Base-by-base conservation (phyloP, 345 rosid species). In the Populus davidiana region DNA sequence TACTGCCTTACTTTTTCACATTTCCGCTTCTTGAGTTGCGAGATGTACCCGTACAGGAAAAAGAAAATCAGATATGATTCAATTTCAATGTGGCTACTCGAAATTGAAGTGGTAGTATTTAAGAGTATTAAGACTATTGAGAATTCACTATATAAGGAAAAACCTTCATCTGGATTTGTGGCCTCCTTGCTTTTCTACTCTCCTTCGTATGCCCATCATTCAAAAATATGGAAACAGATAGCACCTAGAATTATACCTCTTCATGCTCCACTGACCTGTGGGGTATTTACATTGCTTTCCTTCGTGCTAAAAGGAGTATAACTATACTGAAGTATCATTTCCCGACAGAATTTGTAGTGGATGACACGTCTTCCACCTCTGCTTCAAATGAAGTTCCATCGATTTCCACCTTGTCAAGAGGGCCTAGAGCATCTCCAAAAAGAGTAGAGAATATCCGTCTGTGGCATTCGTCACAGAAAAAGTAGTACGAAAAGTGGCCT, bases 401-500 rank as follows among this genome's bases (percentile, higher is more conserved):
- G 71, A 13, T 82, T 72, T 81, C 83, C 23, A 17, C 43, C 79
- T 76, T 38, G 65, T 86, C 85, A 33, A 90, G 61, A 35, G 91
- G 89, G 3, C 92, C 99, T 69, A 79, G 83, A 14, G 98, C 90
- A 35, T 82, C 82, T 82, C 93, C 96, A 54, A 91, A 93, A 47
- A 95, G 86, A 35, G 91, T 68, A 14, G 91, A 90, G 83, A 95
- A 84, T 41, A 95, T 85, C 73, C 85, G 87, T 63, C 90, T 77
- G 75, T 95, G 99, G 80, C 99, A 95, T 56, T 87, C 92, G 29
- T 92, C 91, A 20, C 98, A 95, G 81, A 93, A 84, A 76, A 79
- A 92, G 81, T 91, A 91, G 82, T 81, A 93, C 4, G 99, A 95
- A 75, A 89, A 92, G 77, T 95, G 99, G 50, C 99, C 97, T 84